Evolutionary conservation across 192 early-diverging fungal species (phyloP).

Genomic region (Neocallimastix lanati): DNA sequence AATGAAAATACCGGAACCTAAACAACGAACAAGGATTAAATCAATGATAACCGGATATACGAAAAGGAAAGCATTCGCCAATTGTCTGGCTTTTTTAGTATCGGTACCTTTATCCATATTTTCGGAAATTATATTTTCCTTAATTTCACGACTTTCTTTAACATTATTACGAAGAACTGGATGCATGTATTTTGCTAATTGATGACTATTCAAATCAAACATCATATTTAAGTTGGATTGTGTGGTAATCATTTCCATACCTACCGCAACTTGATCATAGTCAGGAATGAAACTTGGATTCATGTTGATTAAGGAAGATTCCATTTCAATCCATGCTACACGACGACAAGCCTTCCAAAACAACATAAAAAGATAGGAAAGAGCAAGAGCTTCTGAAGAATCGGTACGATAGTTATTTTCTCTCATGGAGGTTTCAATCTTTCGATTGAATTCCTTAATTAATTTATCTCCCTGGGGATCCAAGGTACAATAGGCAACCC

Average conservation of each 20-base stretch:
- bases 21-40: slow-evolving; percentile 7
- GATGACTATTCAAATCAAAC: slow-evolving; percentile 11
- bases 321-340: slow-evolving; percentile 12
- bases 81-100: neutral
- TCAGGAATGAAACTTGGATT: slow-evolving; percentile 21
- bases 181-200: slow-evolving; percentile 10
- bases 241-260: slow-evolving; percentile 22
- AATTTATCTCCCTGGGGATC: neutral
- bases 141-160: neutral
- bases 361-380: slow-evolving; percentile 8
- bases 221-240: slow-evolving; percentile 10
- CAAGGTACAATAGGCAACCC: neutral
- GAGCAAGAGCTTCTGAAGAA: neutral
- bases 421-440: neutral
- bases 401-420: neutral
- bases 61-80: slow-evolving; percentile 16
- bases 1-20: slow-evolving; percentile 13
- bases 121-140: neutral
- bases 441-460: neutral
- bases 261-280: slow-evolving; percentile 19
- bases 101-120: neutral
- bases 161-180: slow-evolving; percentile 1
- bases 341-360: slow-evolving; percentile 15
- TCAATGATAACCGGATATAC: slow-evolving; percentile 22
- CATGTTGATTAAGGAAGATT: slow-evolving; percentile 10